phyloP scores from a whole-genome alignment of 1,139 yeast species.

The Suhomyces choctaworum region DNA sequence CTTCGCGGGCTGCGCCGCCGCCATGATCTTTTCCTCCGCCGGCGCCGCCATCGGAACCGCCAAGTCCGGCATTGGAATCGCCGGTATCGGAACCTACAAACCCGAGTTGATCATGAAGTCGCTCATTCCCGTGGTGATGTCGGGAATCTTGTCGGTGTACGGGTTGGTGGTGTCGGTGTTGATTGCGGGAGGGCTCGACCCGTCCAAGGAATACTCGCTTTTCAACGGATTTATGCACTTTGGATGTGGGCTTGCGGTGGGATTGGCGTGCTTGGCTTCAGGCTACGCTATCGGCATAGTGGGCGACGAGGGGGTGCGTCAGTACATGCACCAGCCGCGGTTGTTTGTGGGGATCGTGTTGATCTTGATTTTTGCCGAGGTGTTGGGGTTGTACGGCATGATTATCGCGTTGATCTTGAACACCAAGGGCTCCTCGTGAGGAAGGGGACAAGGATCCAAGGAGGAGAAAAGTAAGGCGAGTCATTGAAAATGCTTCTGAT shows the following conservation, averaged over 20 bases:
- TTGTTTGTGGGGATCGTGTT: conserved; percentile 91
- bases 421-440: conserved; percentile 65
- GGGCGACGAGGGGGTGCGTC: conserved; percentile 98
- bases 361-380: conserved; percentile 97
- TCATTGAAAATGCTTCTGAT: too few relatives aligned
- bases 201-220: conserved; percentile 72
- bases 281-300: conserved; percentile 99
- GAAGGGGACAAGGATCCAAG: too few relatives aligned
- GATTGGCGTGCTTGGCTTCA: conserved; percentile 94
- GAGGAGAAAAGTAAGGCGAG: background rate
- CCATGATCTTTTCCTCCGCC: conserved; percentile 84
- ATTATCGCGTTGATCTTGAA: conserved; percentile 87
- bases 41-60: conserved; percentile 99
- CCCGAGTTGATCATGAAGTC: conserved; percentile 85
- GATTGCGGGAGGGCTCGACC: conserved; percentile 89
- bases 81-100: conserved; percentile 84
- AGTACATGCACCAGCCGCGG: conserved; percentile 94
- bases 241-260: conserved; percentile 94
- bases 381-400: conserved; percentile 93
- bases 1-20: conserved; percentile 91
- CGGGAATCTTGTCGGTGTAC: conserved; percentile 95
- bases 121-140: conserved; percentile 93
- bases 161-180: conserved; percentile 95
- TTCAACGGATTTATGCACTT: conserved; percentile 97
- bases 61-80: conserved; percentile 95